Evolutionary conservation across 345 rosid species (phyloP).

Genomic region (Combretum micranthum): DNA sequence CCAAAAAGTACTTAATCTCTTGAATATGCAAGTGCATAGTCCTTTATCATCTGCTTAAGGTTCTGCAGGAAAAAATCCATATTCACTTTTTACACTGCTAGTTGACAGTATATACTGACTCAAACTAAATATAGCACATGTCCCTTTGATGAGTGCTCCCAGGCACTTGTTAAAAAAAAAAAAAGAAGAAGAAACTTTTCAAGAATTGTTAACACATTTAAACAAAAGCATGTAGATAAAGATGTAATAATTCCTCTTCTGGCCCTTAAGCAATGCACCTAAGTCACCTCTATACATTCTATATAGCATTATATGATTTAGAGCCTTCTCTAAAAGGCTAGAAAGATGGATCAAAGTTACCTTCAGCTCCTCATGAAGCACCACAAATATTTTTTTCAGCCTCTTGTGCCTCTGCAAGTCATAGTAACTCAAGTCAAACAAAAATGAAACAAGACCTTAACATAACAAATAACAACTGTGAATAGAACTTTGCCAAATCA

Average conservation of each 20-base stretch:
- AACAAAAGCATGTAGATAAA: no score
- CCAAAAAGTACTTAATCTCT: conserved; percentile 22
- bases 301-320: background rate
- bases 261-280: background rate
- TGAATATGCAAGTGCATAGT: conserved; percentile 36
- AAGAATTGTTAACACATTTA: no score
- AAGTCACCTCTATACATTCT: background rate
- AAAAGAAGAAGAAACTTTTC: no score
- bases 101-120: no score
- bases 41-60: conserved; percentile 61
- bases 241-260: no score
- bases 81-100: no score
- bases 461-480: no score
- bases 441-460: background rate
- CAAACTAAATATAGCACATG: no score
- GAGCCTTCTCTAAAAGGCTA: no score
- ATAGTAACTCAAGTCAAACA: conserved; percentile 2
- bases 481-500: no score
- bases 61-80: conserved; percentile 32
- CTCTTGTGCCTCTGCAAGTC: conserved; percentile 59
- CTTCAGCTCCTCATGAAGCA: conserved; percentile 66
- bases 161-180: no score
- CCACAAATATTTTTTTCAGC: conserved; percentile 56
- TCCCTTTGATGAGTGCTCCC: no score
- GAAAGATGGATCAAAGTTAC: conserved; percentile 21